Conservation (phyloP, 2,329 filamentous ascomycete genomes). For the Epichloe amarillans region DNA sequence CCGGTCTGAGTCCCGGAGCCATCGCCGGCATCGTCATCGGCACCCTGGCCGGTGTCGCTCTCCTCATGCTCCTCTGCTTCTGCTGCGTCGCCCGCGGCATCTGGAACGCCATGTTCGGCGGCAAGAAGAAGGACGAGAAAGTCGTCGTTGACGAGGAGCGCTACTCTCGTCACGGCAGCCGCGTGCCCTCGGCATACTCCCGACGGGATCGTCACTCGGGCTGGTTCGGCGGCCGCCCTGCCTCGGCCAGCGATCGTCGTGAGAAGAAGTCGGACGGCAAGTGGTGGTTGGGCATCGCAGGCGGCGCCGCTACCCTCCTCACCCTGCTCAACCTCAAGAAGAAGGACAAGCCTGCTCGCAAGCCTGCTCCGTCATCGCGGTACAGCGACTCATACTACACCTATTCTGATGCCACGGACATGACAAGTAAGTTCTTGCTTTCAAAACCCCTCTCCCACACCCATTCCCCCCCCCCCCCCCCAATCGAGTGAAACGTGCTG, state of each 20-base stretch:
- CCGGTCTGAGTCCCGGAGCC: slow-evolving; percentile 51
- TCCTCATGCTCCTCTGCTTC: slow-evolving; percentile 60
- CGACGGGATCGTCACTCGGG: slow-evolving; percentile 40
- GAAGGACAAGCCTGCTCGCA: slow-evolving; percentile 31
- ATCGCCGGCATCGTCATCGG: slow-evolving; percentile 76
- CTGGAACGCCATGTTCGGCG: slow-evolving; percentile 51
- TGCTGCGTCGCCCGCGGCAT: slow-evolving; percentile 55
- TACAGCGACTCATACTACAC: slow-evolving; percentile 42
- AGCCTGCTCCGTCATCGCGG: slow-evolving; percentile 22
- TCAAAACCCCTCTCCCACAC: neutral
- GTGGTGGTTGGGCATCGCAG: slow-evolving; percentile 40
- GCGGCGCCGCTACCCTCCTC: slow-evolving; percentile 36
- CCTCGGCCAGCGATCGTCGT: slow-evolving; percentile 26
- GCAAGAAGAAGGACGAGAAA: slow-evolving; percentile 38
- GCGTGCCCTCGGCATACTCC: slow-evolving; percentile 26
- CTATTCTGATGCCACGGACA: slow-evolving; percentile 30
- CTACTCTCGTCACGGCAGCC: slow-evolving; percentile 36
- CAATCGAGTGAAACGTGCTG: neutral
- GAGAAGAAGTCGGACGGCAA: slow-evolving; percentile 35
- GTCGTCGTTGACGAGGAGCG: slow-evolving; percentile 53
- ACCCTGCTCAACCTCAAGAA: slow-evolving; percentile 40
- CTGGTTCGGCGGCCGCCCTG: slow-evolving; percentile 38
- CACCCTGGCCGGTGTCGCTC: slow-evolving; percentile 49
- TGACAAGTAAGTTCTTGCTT: slow-evolving; percentile 32
- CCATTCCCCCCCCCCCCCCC: no score